Conservation (phyloP, 768 basidiomycete genomes). For the Tricholomella constricta region DNA sequence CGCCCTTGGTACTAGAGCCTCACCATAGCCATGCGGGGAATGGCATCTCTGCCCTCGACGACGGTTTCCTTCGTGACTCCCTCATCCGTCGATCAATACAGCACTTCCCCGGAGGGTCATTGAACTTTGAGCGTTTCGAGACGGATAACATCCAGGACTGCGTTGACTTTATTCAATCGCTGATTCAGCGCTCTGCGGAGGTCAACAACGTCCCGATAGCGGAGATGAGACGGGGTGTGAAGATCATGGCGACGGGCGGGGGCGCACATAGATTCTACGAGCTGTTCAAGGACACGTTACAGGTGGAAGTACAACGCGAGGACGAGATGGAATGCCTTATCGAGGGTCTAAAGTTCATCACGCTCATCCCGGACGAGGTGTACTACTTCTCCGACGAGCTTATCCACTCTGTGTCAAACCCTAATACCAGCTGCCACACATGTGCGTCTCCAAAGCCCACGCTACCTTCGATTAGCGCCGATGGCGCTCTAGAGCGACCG, state of each 20-base stretch:
- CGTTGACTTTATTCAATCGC: conserved; percentile 81
- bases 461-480: conserved; percentile 8
- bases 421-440: conserved; percentile 8
- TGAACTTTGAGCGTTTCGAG: conserved; percentile 98
- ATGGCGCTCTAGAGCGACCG: conserved; percentile 67
- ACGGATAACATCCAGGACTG: conserved; percentile 85
- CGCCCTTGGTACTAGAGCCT: conserved; percentile 73
- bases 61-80: conserved; percentile 56
- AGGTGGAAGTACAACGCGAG: conserved; percentile 85
- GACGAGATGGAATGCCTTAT: conserved; percentile 99
- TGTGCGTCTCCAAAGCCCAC: conserved; percentile 20
- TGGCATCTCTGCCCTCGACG: conserved; percentile 39
- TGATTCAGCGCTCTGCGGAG: conserved; percentile 84
- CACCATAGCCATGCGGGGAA: conserved; percentile 35
- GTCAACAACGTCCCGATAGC: conserved; percentile 86
- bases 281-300: conserved; percentile 69
- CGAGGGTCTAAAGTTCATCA: conserved; percentile 93
- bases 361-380: conserved; percentile 93
- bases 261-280: conserved; percentile 96
- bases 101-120: conserved; percentile 93
- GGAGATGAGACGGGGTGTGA: conserved; percentile 90
- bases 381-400: conserved; percentile 99
- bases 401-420: conserved; percentile 60
- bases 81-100: conserved; percentile 71
- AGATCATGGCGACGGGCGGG: conserved; percentile 98